phyloP scores from a whole-genome alignment of 2,329 filamentous ascomycete genomes.

The Dactylellina sp. region DNA sequence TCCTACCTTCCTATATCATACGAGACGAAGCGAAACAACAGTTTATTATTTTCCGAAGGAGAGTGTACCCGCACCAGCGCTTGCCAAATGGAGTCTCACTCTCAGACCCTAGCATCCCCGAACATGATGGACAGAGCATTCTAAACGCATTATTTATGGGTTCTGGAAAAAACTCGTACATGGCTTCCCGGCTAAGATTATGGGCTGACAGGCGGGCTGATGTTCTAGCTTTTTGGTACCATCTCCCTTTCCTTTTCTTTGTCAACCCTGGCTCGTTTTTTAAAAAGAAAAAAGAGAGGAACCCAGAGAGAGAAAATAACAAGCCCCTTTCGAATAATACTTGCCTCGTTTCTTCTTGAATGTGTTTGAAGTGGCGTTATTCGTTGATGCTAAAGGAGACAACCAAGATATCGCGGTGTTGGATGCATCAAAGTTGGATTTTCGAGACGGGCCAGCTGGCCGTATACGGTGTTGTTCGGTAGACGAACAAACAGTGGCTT shows the following conservation, averaged over 20 bases:
- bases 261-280: slow-evolving; percentile 18
- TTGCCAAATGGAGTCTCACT: slow-evolving; percentile 21
- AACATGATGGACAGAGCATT: background rate
- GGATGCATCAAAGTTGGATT: too few species aligned
- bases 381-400: too few species aligned
- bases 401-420: too few species aligned
- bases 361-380: too few species aligned
- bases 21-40: slow-evolving; percentile 44
- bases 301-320: too few species aligned
- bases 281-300: background rate
- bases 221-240: background rate
- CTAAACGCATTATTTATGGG: slow-evolving; percentile 7
- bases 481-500: too few species aligned
- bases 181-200: slow-evolving; percentile 26
- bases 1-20: slow-evolving; percentile 34
- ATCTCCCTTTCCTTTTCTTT: background rate
- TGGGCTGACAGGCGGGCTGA: background rate
- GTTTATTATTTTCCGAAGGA: slow-evolving; percentile 10
- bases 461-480: too few species aligned
- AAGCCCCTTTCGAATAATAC: background rate
- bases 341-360: background rate
- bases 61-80: slow-evolving; percentile 3
- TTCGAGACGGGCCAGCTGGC: too few species aligned
- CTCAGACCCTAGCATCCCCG: slow-evolving; percentile 11
- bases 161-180: slow-evolving; percentile 16